Evolutionary conservation across 2,329 filamentous ascomycete species (phyloP).

Genomic region (Aspergillus carbonarius): DNA sequence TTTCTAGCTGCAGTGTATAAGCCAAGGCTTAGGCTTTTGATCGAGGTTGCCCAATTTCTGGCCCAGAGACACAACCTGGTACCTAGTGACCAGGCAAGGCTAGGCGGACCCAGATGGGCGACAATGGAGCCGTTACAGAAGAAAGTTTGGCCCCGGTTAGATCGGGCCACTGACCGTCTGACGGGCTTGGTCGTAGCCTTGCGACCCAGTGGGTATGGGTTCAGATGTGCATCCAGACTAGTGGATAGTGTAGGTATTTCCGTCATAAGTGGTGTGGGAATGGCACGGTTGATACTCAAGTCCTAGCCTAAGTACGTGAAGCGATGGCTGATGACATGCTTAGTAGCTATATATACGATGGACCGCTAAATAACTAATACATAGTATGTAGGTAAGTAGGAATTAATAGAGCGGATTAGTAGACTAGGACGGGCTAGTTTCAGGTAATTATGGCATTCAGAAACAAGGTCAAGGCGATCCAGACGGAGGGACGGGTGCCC

Average conservation of each 20-base stretch:
- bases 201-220: neutral
- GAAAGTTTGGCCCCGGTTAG: conserved; percentile 2
- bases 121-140: neutral
- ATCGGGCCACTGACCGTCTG: neutral
- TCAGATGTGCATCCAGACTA: neutral
- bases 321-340: neutral
- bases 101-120: neutral
- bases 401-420: neutral
- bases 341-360: neutral
- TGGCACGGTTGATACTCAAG: neutral
- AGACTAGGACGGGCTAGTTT: neutral
- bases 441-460: neutral
- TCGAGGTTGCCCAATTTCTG: neutral
- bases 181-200: conserved; percentile 1
- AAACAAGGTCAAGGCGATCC: neutral
- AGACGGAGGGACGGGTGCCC: neutral
- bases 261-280: neutral
- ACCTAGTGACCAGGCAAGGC: neutral
- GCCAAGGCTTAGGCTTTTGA: neutral
- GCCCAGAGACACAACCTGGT: neutral
- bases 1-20: neutral
- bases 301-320: neutral
- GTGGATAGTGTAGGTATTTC: neutral
- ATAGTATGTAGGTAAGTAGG: neutral
- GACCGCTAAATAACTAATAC: neutral